phyloP scores from a whole-genome alignment of 768 basidiomycete genomes.

The Sporobolomyces pararoseus region DNA sequence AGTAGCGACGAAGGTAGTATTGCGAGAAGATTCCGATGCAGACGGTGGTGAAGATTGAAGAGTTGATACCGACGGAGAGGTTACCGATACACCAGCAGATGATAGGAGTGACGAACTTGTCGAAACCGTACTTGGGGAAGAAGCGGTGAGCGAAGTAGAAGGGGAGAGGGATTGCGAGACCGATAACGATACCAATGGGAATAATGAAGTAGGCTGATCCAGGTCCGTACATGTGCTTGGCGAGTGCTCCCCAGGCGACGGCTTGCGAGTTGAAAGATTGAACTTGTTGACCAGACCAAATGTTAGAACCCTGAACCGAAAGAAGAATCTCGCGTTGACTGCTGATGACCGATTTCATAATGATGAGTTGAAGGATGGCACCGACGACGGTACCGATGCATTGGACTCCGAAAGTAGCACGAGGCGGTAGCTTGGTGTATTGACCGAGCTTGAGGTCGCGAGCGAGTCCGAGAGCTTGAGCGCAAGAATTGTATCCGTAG shows the following conservation, averaged over 20 bases:
- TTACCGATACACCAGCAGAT: conserved; percentile 54
- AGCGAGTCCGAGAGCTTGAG: conserved; percentile 54
- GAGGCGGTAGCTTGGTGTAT: conserved; percentile 62
- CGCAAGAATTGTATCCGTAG: conserved; percentile 56
- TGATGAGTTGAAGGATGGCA: conserved; percentile 51
- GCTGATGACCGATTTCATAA: conserved; percentile 62
- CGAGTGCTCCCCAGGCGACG: conserved; percentile 59
- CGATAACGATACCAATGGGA: conserved; percentile 52
- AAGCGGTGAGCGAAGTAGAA: conserved; percentile 56
- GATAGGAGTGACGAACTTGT: conserved; percentile 49
- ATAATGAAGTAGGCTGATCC: conserved; percentile 54
- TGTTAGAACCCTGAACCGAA: conserved; percentile 60
- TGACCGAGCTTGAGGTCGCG: conserved; percentile 60
- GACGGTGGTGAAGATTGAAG: conserved; percentile 55
- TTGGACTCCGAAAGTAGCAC: conserved; percentile 62
- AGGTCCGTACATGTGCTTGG: conserved; percentile 44
- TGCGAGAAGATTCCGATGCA: conserved; percentile 60
- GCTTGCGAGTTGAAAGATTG: conserved; percentile 58
- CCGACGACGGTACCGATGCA: conserved; percentile 60
- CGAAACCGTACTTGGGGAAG: conserved; percentile 54
- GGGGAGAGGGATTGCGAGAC: conserved; percentile 56
- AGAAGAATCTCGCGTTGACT: conserved; percentile 57
- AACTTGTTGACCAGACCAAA: conserved; percentile 59
- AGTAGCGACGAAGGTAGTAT: conserved; percentile 55
- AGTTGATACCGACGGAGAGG: conserved; percentile 61